Conservation (phyloP, 106 monocot species). For the Dactylorhiza incarnata region DNA sequence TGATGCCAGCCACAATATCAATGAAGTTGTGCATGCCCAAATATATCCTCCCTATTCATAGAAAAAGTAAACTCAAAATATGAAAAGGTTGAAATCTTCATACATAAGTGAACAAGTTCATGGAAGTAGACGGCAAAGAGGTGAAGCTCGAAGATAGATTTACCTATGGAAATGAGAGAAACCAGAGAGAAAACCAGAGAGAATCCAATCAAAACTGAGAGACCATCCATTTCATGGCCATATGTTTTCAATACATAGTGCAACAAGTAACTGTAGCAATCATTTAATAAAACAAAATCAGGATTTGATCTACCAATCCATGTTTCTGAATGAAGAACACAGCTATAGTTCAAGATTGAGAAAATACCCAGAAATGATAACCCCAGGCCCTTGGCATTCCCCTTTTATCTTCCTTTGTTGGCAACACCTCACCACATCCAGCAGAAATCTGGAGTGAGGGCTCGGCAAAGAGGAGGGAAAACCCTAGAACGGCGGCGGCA, state of each 20-base stretch:
- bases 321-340: background rate
- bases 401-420: no score
- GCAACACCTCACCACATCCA: no score
- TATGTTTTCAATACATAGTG: slow-evolving; percentile 43
- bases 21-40: slow-evolving; percentile 93
- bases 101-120: background rate
- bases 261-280: slow-evolving; percentile 50
- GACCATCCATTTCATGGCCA: slow-evolving; percentile 24
- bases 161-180: slow-evolving; percentile 53
- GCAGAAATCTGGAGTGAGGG: no score
- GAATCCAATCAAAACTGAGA: slow-evolving; percentile 21
- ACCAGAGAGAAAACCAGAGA: slow-evolving; percentile 40
- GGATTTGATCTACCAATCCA: background rate
- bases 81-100: background rate
- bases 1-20: slow-evolving; percentile 76
- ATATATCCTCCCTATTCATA: slow-evolving; percentile 68
- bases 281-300: background rate
- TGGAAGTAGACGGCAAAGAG: no score
- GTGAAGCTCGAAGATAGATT: background rate
- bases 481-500: no score
- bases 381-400: no score
- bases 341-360: background rate
- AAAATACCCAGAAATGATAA: slow-evolving; percentile 51
- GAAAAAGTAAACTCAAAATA: background rate
- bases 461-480: no score